Percentiles rank a stretch among this genome's conserved stretches.
These are phyloP conservation scores for Apiotrichum domesticum DNA, from an alignment of 1,284 basidiomycete genomes.

Conservation along the genomic window DNA sequence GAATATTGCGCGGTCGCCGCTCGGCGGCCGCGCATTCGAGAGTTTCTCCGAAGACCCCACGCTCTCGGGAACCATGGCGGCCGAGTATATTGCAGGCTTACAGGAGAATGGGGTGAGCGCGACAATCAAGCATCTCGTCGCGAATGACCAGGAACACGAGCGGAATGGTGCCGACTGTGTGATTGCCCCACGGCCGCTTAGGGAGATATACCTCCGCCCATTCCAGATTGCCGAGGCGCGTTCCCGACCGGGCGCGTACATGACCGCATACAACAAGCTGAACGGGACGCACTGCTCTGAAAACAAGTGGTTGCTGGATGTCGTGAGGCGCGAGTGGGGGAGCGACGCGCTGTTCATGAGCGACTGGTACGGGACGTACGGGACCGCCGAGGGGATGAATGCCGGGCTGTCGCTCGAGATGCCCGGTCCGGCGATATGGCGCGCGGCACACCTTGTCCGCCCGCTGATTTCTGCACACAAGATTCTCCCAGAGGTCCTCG, in stretches of 20 bases:
- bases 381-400: conserved; percentile 59
- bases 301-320: conserved; percentile 53
- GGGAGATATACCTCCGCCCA: conserved; percentile 73
- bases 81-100: conserved; percentile 65
- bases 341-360: conserved; percentile 63
- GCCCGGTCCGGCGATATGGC: conserved; percentile 25
- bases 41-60: conserved; percentile 72
- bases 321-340: conserved; percentile 56
- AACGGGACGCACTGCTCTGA: conserved; percentile 68
- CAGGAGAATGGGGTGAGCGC: conserved; percentile 61
- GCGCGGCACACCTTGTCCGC: conserved; percentile 46
- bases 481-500: conserved; percentile 24
- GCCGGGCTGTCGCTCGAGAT: conserved; percentile 58
- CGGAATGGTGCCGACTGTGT: conserved; percentile 34
- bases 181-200: conserved; percentile 58
- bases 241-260: conserved; percentile 44
- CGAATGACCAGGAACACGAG: conserved; percentile 26
- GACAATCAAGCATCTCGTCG: conserved; percentile 32
- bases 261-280: conserved; percentile 53
- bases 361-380: conserved; percentile 57
- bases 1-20: conserved; percentile 68
- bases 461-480: conserved; percentile 60
- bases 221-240: conserved; percentile 76
- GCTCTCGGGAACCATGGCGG: conserved; percentile 61
- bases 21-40: conserved; percentile 53